phyloP scores from a whole-genome alignment of 305 asterid species.

The Fraxinus nigra region DNA sequence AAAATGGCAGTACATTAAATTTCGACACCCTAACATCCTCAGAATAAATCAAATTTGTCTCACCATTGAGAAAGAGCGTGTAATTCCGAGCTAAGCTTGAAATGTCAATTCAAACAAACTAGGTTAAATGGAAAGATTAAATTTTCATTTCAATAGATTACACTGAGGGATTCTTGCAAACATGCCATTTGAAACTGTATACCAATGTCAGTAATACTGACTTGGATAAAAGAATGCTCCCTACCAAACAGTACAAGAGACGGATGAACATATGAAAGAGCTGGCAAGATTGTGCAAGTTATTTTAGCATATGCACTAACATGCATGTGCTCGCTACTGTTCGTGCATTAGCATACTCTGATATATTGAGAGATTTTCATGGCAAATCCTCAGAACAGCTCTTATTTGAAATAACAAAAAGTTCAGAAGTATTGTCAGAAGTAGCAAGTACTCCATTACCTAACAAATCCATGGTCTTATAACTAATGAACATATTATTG shows the following conservation, averaged over 20 bases:
- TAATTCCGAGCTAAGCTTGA: background rate
- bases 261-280: background rate
- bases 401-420: background rate
- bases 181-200: background rate
- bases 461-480: background rate
- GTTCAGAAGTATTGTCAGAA: background rate
- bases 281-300: background rate
- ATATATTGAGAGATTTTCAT: background rate
- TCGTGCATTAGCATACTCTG: background rate
- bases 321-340: background rate
- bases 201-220: background rate
- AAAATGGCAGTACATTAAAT: background rate
- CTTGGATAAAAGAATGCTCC: background rate
- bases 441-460: background rate
- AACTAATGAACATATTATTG: background rate
- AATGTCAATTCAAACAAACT: background rate
- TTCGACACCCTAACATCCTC: background rate
- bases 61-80: background rate
- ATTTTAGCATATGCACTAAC: background rate
- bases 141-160: background rate
- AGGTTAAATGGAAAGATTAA: background rate
- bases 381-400: background rate
- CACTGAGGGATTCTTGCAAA: background rate
- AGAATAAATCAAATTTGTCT: background rate
- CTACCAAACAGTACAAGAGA: background rate